Conservation (phyloP, 352 stramenopile genomes). For the Pythium grandisporangium region DNA sequence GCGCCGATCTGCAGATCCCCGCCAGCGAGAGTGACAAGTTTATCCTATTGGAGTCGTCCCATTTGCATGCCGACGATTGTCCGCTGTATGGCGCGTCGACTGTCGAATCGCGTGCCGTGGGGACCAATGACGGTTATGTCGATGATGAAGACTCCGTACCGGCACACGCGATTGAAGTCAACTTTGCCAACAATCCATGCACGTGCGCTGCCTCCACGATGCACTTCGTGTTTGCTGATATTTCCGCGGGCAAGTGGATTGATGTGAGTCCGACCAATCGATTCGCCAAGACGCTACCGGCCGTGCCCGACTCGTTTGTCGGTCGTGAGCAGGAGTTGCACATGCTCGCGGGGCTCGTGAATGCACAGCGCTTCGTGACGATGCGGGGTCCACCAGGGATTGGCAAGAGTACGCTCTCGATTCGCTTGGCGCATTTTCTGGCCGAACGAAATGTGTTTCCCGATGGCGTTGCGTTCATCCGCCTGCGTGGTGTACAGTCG, state of each 20-base stretch:
- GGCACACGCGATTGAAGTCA: conserved; percentile 37
- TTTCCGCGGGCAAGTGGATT: conserved; percentile 65
- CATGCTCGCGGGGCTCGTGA: conserved; percentile 48
- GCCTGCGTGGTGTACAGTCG: conserved; percentile 52
- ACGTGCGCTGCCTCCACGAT: conserved; percentile 35
- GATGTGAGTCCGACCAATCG: conserved; percentile 65
- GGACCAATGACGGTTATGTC: too few relatives aligned
- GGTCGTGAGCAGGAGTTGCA: conserved; percentile 68
- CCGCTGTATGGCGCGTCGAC: conserved; percentile 14
- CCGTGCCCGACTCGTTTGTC: conserved; percentile 59
- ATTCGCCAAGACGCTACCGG: conserved; percentile 56
- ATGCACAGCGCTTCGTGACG: conserved; percentile 54
- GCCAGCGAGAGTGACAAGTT: conserved; percentile 69
- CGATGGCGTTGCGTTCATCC: conserved; percentile 69
- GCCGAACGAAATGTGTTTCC: conserved; percentile 62
- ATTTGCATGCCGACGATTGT: conserved; percentile 42
- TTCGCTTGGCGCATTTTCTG: conserved; percentile 63
- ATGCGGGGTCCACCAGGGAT: conserved; percentile 66
- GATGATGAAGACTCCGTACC: too few relatives aligned
- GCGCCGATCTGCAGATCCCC: conserved; percentile 53
- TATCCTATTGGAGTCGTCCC: conserved; percentile 59
- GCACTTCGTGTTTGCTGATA: conserved; percentile 64
- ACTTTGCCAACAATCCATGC: conserved; percentile 34
- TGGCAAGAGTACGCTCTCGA: conserved; percentile 69
- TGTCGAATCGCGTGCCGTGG: conserved; percentile 13